A percentile compares a stretch with the other conserved stretches of the same genome.
Conservation (phyloP, 768 basidiomycete species). For the Lactarius tabidus region DNA sequence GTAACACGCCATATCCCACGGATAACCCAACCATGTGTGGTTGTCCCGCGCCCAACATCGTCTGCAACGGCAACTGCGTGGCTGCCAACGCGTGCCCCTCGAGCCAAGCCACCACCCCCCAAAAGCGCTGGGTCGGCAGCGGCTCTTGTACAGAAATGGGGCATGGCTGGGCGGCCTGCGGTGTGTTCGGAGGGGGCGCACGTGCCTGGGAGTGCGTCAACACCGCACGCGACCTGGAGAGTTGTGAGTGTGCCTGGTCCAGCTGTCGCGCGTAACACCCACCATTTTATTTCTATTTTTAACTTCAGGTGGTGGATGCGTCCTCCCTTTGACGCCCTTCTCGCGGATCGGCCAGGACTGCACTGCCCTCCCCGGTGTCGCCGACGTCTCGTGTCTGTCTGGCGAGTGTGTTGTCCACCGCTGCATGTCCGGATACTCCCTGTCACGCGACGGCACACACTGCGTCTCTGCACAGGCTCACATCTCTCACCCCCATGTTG, state of each 20-base stretch:
- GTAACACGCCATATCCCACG: slow-evolving; percentile 35
- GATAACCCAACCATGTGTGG: slow-evolving; percentile 38
- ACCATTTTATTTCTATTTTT: background rate
- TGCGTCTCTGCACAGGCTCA: slow-evolving; percentile 17
- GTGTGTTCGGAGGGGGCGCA: slow-evolving; percentile 37
- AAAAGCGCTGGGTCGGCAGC: slow-evolving; percentile 35
- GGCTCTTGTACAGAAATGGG: slow-evolving; percentile 14
- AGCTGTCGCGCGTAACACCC: too few species aligned
- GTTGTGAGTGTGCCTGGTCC: slow-evolving; percentile 40
- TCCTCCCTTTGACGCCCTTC: slow-evolving; percentile 32
- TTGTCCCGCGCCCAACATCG: slow-evolving; percentile 39
- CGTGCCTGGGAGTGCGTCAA: slow-evolving; percentile 49
- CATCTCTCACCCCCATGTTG: background rate
- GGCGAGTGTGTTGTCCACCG: slow-evolving; percentile 44
- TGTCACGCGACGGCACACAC: slow-evolving; percentile 24
- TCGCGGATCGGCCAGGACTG: slow-evolving; percentile 45
- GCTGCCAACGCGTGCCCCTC: slow-evolving; percentile 30
- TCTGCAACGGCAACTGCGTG: slow-evolving; percentile 49
- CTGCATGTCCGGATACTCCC: slow-evolving; percentile 42
- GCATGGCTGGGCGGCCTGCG: slow-evolving; percentile 40
- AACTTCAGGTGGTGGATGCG: slow-evolving; percentile 50
- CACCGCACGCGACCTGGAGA: slow-evolving; percentile 45
- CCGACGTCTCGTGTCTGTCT: slow-evolving; percentile 44
- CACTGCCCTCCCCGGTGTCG: slow-evolving; percentile 44
- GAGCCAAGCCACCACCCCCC: slow-evolving; percentile 25